Evolutionary conservation across 495 filamentous ascomycete species (phyloP).

Genomic region (Lophium mytilinum): DNA sequence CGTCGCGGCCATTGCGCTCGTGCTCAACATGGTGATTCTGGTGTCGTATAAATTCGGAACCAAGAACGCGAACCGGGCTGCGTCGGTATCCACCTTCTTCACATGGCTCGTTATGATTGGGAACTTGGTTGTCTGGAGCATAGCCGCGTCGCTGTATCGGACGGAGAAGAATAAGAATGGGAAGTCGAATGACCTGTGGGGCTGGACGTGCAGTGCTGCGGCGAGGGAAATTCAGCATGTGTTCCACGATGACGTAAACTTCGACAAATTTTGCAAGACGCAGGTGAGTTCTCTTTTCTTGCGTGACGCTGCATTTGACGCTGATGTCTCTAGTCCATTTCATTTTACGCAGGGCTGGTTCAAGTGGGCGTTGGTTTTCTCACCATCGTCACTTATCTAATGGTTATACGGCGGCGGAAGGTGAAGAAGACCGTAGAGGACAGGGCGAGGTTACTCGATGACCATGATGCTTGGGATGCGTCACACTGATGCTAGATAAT

Average conservation of each 20-base stretch:
- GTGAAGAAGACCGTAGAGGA: slow-evolving; percentile 24
- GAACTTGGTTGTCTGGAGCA: slow-evolving; percentile 26
- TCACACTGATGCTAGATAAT: too few relatives aligned
- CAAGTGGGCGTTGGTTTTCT: slow-evolving; percentile 24
- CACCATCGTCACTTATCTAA: slow-evolving; percentile 20
- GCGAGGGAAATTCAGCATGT: slow-evolving; percentile 29
- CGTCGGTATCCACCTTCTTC: slow-evolving; percentile 16
- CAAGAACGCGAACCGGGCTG: slow-evolving; percentile 19
- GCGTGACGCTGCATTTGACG: not conserved
- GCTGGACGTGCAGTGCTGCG: slow-evolving; percentile 30
- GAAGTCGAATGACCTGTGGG: slow-evolving; percentile 32
- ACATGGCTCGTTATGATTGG: slow-evolving; percentile 18
- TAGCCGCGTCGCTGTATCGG: slow-evolving; percentile 24
- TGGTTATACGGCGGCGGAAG: slow-evolving; percentile 18
- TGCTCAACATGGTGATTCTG: slow-evolving; percentile 23
- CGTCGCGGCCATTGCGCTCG: slow-evolving; percentile 15
- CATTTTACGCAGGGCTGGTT: slow-evolving; percentile 27
- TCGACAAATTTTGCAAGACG: slow-evolving; percentile 27
- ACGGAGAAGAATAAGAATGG: slow-evolving; percentile 22
- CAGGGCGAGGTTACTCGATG: not conserved
- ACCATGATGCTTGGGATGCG: not conserved
- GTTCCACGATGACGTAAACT: slow-evolving; percentile 28
- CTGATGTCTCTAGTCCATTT: slow-evolving; percentile 17
- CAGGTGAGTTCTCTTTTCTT: slow-evolving; percentile 23
- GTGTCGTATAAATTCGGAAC: slow-evolving; percentile 21